Percentiles rank a stretch among this genome's conserved stretches.
Evolutionary conservation across 106 monocot species (phyloP).

Genomic region (Vanilla planifolia): DNA sequence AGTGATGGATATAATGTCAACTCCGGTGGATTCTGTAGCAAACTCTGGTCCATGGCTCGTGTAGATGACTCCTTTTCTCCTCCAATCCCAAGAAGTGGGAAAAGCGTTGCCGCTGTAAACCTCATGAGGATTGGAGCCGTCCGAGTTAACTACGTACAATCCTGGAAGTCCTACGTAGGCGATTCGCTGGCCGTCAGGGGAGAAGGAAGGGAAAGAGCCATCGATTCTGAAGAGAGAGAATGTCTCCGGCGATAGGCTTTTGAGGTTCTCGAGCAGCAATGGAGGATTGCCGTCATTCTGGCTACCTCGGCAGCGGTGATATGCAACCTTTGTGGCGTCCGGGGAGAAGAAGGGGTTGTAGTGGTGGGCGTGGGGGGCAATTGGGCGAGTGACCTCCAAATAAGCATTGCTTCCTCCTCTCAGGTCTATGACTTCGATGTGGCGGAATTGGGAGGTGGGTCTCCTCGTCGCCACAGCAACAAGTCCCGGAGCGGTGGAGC

Average conservation of each 20-base stretch:
- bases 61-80: constrained; percentile 79
- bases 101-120: constrained; percentile 55
- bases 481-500: constrained; percentile 30
- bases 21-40: constrained; percentile 40
- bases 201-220: constrained; percentile 84
- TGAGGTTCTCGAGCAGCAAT: constrained; percentile 60
- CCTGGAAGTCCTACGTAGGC: constrained; percentile 79
- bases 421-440: constrained; percentile 71
- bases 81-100: constrained; percentile 91
- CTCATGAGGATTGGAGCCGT: constrained; percentile 43
- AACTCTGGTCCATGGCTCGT: constrained; percentile 68
- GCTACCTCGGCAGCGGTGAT: constrained; percentile 80
- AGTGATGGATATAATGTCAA: constrained; percentile 68
- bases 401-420: constrained; percentile 14
- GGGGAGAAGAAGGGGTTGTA: constrained; percentile 85
- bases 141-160: constrained; percentile 56
- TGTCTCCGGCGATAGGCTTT: constrained; percentile 22
- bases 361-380: constrained; percentile 55
- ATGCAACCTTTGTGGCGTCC: constrained; percentile 46
- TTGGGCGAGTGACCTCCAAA: constrained; percentile 43
- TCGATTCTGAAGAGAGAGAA: constrained; percentile 72
- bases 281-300: constrained; percentile 25
- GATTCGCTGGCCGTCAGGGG: constrained; percentile 52
- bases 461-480: constrained; percentile 79
- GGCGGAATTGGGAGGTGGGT: constrained; percentile 46